These are phyloP conservation scores for Capsella rubella DNA, from an alignment of 441 rosid genomes.

Conservation along the genomic window DNA sequence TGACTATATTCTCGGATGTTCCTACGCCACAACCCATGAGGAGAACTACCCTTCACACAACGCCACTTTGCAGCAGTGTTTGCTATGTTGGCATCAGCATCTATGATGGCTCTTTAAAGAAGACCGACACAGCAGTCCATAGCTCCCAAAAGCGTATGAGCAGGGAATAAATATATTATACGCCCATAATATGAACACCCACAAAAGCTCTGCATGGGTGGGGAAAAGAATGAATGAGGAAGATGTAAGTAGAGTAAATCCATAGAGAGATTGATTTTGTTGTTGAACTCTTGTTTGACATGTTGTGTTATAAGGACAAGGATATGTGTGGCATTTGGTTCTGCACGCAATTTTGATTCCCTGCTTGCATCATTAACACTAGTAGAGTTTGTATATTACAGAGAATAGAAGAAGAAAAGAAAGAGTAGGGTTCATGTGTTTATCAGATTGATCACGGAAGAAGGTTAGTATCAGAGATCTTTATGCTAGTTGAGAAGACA, in stretches of 20 bases:
- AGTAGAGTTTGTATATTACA: constrained; percentile 1
- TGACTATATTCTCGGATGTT: constrained; percentile 9
- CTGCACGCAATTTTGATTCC: constrained; percentile 27
- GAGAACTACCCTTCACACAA: constrained; percentile 6
- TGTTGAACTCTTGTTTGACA: constrained; percentile 18
- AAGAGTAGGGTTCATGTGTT: not conserved
- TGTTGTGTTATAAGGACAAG: constrained; percentile 13
- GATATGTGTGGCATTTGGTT: constrained; percentile 20
- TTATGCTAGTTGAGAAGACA: not conserved
- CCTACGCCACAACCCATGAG: constrained; percentile 4
- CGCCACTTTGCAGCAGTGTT: constrained; percentile 4
- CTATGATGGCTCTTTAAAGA: constrained; percentile 2
- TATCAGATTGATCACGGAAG: not conserved
- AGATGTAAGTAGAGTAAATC: constrained; percentile 27
- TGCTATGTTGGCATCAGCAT: constrained; percentile 33
- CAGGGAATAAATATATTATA: not conserved
- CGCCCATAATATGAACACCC: constrained; percentile 11
- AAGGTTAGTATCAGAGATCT: not conserved
- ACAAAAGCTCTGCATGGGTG: constrained; percentile 9
- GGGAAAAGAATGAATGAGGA: constrained; percentile 20
- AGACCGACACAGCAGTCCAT: constrained; percentile 4
- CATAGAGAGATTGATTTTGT: constrained; percentile 16
- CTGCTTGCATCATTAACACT: not conserved
- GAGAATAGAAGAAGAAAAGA: not conserved
- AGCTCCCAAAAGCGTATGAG: constrained; percentile 5